These are phyloP conservation scores for Bipolaris victoriae DNA, from an alignment of 2,329 filamentous ascomycete genomes.

Conservation along the genomic window DNA sequence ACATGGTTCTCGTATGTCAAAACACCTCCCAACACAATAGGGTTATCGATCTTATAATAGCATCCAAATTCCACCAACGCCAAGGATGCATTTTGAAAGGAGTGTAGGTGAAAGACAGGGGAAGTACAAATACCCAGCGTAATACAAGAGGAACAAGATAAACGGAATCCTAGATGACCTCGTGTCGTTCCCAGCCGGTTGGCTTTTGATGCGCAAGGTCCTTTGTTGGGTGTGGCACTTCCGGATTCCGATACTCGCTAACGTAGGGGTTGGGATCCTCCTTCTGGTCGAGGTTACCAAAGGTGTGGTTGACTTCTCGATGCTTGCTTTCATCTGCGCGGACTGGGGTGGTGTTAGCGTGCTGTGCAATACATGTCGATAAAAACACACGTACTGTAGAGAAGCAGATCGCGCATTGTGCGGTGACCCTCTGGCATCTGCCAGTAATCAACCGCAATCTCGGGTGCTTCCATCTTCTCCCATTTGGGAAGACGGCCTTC, in stretches of 20 bases:
- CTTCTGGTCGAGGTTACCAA: slow-evolving; percentile 84
- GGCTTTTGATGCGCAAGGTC: slow-evolving; percentile 68
- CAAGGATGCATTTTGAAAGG: slow-evolving; percentile 11
- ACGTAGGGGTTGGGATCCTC: slow-evolving; percentile 93
- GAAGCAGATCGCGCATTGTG: slow-evolving; percentile 83
- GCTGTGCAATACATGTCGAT: slow-evolving; percentile 1
- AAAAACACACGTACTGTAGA: slow-evolving; percentile 71
- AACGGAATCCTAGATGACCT: slow-evolving; percentile 52
- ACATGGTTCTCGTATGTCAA: slow-evolving; percentile 2
- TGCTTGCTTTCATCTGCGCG: slow-evolving; percentile 60
- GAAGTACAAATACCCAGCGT: neutral
- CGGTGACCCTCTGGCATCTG: slow-evolving; percentile 84
- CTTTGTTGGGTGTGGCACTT: slow-evolving; percentile 71
- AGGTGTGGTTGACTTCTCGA: slow-evolving; percentile 93
- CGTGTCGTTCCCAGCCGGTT: slow-evolving; percentile 80
- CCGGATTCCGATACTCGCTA: slow-evolving; percentile 75
- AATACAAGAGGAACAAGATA: neutral
- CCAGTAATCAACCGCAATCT: slow-evolving; percentile 92
- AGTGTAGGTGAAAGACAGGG: slow-evolving; percentile 12
- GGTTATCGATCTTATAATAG: slow-evolving; percentile 10
- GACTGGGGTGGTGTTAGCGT: slow-evolving; percentile 28
- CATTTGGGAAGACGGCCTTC: slow-evolving; percentile 82
- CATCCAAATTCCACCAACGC: slow-evolving; percentile 11
- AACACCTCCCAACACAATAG: neutral
- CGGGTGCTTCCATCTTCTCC: slow-evolving; percentile 78